A percentile compares a stretch with the other conserved stretches of the same genome.
These are phyloP conservation scores for Phytophthora tentaculata DNA, from an alignment of 352 stramenopile species.

Conservation along the genomic window DNA sequence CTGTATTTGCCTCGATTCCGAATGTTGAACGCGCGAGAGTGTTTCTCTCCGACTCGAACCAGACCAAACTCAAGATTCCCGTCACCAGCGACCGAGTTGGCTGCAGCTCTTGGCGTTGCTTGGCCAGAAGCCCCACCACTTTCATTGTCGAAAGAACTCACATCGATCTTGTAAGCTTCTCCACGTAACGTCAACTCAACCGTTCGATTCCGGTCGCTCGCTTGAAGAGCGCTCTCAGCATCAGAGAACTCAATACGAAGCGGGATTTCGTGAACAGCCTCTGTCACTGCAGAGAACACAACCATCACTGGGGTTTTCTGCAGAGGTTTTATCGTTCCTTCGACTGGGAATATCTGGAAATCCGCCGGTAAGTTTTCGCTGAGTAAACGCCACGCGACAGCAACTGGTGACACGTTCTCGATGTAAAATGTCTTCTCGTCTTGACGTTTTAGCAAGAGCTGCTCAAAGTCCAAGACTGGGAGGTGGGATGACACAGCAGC, in stretches of 20 bases:
- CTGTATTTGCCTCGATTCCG: slow-evolving; percentile 94
- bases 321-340: slow-evolving; percentile 79
- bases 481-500: not conserved
- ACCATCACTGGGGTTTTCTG: slow-evolving; percentile 69
- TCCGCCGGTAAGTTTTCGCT: slow-evolving; percentile 45
- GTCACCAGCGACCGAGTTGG: slow-evolving; percentile 32
- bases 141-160: slow-evolving; percentile 78
- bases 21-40: slow-evolving; percentile 83
- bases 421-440: slow-evolving; percentile 91
- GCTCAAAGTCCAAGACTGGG: slow-evolving; percentile 90
- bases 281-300: slow-evolving; percentile 68
- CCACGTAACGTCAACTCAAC: slow-evolving; percentile 59
- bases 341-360: slow-evolving; percentile 76
- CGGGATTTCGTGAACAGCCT: slow-evolving; percentile 67
- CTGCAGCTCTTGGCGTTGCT: slow-evolving; percentile 3
- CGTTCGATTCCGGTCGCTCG: slow-evolving; percentile 42
- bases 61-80: slow-evolving; percentile 92
- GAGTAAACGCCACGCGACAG: slow-evolving; percentile 74
- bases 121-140: slow-evolving; percentile 14
- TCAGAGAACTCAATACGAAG: slow-evolving; percentile 88
- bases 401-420: slow-evolving; percentile 82
- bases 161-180: slow-evolving; percentile 93
- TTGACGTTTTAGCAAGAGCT: slow-evolving; percentile 87
- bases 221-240: slow-evolving; percentile 63
- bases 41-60: slow-evolving; percentile 91